These are phyloP conservation scores for Claviceps sp. DNA, from an alignment of 2,329 filamentous ascomycete species.

Conservation along the genomic window DNA sequence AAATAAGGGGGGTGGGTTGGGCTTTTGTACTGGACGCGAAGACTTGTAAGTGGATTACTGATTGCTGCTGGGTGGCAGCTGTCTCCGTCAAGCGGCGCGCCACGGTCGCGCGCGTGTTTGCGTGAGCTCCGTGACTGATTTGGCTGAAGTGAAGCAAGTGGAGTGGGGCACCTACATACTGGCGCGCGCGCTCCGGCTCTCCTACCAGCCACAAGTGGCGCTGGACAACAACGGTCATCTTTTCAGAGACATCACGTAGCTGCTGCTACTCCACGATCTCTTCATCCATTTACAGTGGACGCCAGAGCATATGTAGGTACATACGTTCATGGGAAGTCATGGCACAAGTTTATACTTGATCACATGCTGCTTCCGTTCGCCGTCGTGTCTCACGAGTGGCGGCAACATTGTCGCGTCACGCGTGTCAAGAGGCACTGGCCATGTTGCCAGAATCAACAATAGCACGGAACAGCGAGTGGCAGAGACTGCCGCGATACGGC, in stretches of 20 bases:
- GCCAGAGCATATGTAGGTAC: no score
- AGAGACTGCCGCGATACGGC: neutral
- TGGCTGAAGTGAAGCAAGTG: conserved; percentile 1
- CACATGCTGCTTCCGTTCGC: no score
- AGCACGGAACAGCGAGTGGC: neutral
- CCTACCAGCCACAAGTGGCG: neutral
- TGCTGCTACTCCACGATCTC: no score
- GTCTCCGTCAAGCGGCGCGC: conserved; percentile 6
- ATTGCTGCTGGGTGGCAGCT: conserved; percentile 26
- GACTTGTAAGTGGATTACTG: conserved; percentile 40
- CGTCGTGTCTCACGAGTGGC: neutral
- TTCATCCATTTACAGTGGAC: no score
- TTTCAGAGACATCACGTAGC: no score
- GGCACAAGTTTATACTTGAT: no score
- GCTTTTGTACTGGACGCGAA: conserved; percentile 49
- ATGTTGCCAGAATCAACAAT: neutral
- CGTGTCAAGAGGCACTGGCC: neutral
- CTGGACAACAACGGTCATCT: no score
- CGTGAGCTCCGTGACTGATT: conserved; percentile 5
- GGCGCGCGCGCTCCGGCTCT: neutral
- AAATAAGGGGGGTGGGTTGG: conserved; percentile 36
- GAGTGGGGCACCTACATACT: neutral
- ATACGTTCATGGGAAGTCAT: no score
- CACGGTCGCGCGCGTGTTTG: conserved; percentile 8
- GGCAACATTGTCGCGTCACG: neutral